These are phyloP conservation scores for Trichoderma koningii DNA, from an alignment of 2,329 filamentous ascomycete species.

Conservation along the genomic window DNA sequence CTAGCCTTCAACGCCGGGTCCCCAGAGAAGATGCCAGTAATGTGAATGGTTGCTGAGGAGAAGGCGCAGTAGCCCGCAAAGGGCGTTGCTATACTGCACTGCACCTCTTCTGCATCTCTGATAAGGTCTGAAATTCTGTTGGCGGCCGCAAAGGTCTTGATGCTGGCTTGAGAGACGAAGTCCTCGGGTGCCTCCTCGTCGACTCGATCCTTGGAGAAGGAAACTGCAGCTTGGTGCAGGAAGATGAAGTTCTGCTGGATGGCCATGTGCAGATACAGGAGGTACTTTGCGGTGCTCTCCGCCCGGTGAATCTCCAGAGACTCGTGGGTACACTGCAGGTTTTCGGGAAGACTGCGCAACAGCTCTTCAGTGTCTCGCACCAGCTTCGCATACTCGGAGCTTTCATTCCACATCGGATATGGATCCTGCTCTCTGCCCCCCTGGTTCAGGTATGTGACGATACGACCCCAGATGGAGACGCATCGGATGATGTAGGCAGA, in stretches of 20 bases:
- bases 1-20: constrained; percentile 72
- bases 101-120: constrained; percentile 68
- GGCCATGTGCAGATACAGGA: constrained; percentile 86
- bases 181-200: constrained; percentile 72
- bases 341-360: constrained; percentile 66
- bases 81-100: constrained; percentile 78
- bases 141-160: constrained; percentile 78
- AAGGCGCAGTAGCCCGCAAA: constrained; percentile 96
- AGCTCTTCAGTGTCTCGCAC: constrained; percentile 72
- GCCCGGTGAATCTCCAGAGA: constrained; percentile 84
- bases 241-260: constrained; percentile 89
- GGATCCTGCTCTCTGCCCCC: constrained; percentile 80
- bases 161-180: constrained; percentile 75
- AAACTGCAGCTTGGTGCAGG: constrained; percentile 82
- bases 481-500: constrained; percentile 85
- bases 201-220: constrained; percentile 64
- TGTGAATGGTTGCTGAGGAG: constrained; percentile 89
- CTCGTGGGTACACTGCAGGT: constrained; percentile 73
- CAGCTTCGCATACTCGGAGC: constrained; percentile 75
- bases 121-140: constrained; percentile 84
- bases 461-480: constrained; percentile 85
- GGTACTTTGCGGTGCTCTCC: constrained; percentile 85
- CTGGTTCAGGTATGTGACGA: constrained; percentile 87
- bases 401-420: constrained; percentile 76
- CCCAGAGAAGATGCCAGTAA: constrained; percentile 87